Base-by-base conservation (phyloP, 164 flowering plant species). In the Stephania cephalantha region DNA sequence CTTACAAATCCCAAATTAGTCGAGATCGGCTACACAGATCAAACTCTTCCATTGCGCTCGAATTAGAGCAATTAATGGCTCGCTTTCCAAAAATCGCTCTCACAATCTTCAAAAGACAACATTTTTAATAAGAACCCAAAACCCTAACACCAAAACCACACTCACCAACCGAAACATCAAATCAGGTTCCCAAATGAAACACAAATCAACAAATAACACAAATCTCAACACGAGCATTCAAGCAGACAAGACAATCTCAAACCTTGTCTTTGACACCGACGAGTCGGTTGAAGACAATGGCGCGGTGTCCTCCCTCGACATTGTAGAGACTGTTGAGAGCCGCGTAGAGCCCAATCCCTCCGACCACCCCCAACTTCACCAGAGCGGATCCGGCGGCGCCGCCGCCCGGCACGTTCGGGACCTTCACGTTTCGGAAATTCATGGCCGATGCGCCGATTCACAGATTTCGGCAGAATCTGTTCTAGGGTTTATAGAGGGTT, bases 251-350 rank as follows among this genome's bases (percentile, higher is more conserved):
- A 25, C 18, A 30, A 6, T 30, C 13, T 22, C 6, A 18, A 18
- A 90, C 99, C 97, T 88, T 86, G 35, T 95, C 97, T 77, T 95
- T 95, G 71, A 95, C 74, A 76, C 99, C 99, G 73, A 70, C 77
- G 67, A 95, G 0, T 52, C 99, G 93, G 72, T 93, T 95, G 85
- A 95, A 95, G 52, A 93, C 89, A 71, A 95, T 87, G 18, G 98
- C 99, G 7, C 98, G 86, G 73, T 91, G 97, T 1, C 99, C 99
- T 69, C 99, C 99, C 17, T 95, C 99, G 9, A 95, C 99, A 81
- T 90, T 95, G 85, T 95, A 95, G 65, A 95, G 90, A 87, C 95
- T 89, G 83, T 93, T 87, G 7, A 81, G 48, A 71, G 84, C 86
- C 45, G 84, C 96, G 83, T 95, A 95, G 11, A 90, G 15, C 7